phyloP scores from a whole-genome alignment of 2,329 filamentous ascomycete species.

The Neobulgaria alba region DNA sequence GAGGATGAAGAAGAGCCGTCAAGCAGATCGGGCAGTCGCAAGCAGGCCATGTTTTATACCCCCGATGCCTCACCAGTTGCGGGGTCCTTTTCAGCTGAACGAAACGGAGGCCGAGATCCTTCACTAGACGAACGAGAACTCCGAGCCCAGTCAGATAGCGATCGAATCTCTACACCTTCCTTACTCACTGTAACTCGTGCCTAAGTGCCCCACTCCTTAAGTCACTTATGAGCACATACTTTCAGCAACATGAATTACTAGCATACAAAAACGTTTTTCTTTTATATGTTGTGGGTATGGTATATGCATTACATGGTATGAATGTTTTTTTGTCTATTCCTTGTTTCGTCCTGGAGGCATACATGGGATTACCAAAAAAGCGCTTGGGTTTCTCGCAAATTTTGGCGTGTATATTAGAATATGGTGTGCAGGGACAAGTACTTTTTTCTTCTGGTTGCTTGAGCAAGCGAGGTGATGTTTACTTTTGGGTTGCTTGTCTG shows the following conservation, averaged over 20 bases:
- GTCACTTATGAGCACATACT: too few relatives aligned
- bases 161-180: neutral
- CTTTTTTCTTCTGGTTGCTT: neutral
- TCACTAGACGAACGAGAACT: neutral
- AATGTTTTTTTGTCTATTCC: neutral
- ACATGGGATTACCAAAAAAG: neutral
- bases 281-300: neutral
- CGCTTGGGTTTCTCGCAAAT: neutral
- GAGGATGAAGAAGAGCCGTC: conserved; percentile 19
- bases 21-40: conserved; percentile 12
- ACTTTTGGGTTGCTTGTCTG: too few relatives aligned
- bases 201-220: too few relatives aligned
- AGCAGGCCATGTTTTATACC: conserved; percentile 26
- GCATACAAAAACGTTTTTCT: neutral
- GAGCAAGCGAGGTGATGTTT: too few relatives aligned
- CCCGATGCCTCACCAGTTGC: conserved; percentile 18
- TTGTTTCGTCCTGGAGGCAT: neutral
- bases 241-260: neutral
- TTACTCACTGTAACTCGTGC: neutral
- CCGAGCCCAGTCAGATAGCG: conserved; percentile 5
- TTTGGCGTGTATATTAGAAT: neutral
- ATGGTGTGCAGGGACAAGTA: neutral
- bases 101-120: neutral
- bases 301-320: neutral
- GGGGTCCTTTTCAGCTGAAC: neutral